Base-by-base conservation (phyloP, 1,284 basidiomycete genomes). In the Cryptococcus floricola region DNA sequence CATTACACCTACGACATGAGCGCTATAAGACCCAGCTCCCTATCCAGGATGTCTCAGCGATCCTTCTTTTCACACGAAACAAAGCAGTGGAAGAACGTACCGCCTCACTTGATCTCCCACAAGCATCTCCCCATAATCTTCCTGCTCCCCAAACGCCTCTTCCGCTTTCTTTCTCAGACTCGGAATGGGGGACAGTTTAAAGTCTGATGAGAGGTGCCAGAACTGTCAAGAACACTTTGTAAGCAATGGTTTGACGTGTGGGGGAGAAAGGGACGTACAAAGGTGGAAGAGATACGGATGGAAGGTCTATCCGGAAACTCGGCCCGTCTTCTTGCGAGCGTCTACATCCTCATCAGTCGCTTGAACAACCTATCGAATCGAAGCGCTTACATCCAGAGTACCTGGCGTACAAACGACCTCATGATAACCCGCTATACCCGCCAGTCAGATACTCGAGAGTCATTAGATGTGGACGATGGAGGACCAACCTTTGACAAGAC, bases 231-330 rank as follows among this genome's bases (percentile, higher is more conserved):
- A 49, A 8, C 34, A n/a, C 9, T 49, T 8, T 3, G 37, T 28
- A 5, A 39, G 8, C 3, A 6, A 13, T n/a, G 28, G 5, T n/a
- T n/a, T 12, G 31, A 14, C 18, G 39, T 18, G 25, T n/a, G 37
- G 13, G 34, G 23, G 23, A 23, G 3, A 23, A 23, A 41, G 9
- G 8, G 5, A 65, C 71, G 60, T 50, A 76, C 76, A 50, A 94
- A 93, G 0, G 91, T 95, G 1, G 89, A 92, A 5, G 91, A 94
- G 61, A 96, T 91, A 19, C 92, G 85, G 63, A 93, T 90, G 39
- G 87, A 79, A 13, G 91, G 91, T n/a, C 91, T 84, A 52, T 84
- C 81, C 0, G 89, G 85, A 62, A 81, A 79, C 52, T 81, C 77
- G 4, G 66, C 59, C 64, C 82, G 85, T 42, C 86, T 81, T 50